Evolutionary conservation across 139 green algal species (phyloP), one percentile per base, ranked within the genome.

Genomic region (Chlorella sp.): DNA sequence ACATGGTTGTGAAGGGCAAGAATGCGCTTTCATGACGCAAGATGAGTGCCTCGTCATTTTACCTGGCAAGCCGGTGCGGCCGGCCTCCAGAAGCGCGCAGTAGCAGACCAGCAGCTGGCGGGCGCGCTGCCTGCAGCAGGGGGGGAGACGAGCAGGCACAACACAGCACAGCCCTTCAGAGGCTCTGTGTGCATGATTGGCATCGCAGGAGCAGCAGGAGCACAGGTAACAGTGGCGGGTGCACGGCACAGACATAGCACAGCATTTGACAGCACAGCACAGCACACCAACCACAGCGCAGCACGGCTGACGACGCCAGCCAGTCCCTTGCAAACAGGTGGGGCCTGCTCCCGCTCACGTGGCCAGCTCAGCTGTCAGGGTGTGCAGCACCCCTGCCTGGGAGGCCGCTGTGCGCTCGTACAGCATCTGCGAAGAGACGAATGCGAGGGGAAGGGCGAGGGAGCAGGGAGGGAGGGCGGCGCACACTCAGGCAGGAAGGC

Each of bases 101-200:
- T 87, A 87, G 83, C 83, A 87, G 21, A 87, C 26, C 60, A 87
- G 61, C 61, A 87, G 83, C 83, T 87, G 60, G n/a, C 61, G 61
- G 16, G 53, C 32, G 36, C 61, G 83, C 83, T 87, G 83, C 28
- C 83, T 64, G 83, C 61, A 61, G 0, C 9, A 16, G 4, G 22
- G 22, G 40, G n/a, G 73, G 34, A 30, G n/a, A 77, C 26, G 26
- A 11, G 69, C 16, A 77, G 64, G 21, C 19, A 71, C 64, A 71
- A 4, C 21, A 4, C 22, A 30, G n/a, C 21, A 2, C 22, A 28
- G 22, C 22, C 60, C 14, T 26, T 30, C 37, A 15, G 4, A 39
- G 71, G 71, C 15, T 2, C 71, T 1, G 71, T 4, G 18, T 7
- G 21, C 68, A 34, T 30, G 64, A 28, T 16, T 71, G 64, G 19